Conservation (phyloP, 2,329 filamentous ascomycete species). For the Orbilia brochopaga region DNA sequence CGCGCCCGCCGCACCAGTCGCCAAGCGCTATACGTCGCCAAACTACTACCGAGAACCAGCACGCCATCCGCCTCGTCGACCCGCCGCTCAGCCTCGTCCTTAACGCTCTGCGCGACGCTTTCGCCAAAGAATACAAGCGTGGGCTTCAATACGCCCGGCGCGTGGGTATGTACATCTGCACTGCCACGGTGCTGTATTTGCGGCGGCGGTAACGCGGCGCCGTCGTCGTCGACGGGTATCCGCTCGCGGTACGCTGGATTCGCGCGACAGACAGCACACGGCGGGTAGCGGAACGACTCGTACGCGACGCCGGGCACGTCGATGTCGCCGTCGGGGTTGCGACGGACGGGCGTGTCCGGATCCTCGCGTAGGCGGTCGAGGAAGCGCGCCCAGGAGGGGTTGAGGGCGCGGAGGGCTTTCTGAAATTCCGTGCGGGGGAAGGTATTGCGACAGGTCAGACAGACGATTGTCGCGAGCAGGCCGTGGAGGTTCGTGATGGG, state of each 20-base stretch:
- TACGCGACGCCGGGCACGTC: slow-evolving; percentile 87
- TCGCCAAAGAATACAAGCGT: slow-evolving; percentile 97
- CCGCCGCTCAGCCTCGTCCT: slow-evolving; percentile 76
- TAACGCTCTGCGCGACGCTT: slow-evolving; percentile 73
- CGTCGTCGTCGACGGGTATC: slow-evolving; percentile 77
- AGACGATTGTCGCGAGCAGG: slow-evolving; percentile 80
- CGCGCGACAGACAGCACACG: slow-evolving; percentile 78
- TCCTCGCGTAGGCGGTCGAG: slow-evolving; percentile 70
- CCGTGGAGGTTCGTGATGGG: slow-evolving; percentile 88
- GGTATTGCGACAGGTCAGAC: slow-evolving; percentile 76
- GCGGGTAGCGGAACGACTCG: slow-evolving; percentile 85
- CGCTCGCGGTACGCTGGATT: slow-evolving; percentile 64
- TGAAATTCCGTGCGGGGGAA: slow-evolving; percentile 78
- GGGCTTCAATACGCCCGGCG: slow-evolving; percentile 84
- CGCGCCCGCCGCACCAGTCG: slow-evolving; percentile 81
- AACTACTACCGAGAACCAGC: slow-evolving; percentile 82
- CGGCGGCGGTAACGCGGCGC: slow-evolving; percentile 62
- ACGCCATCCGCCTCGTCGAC: slow-evolving; percentile 78
- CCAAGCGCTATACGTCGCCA: slow-evolving; percentile 96
- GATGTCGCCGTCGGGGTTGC: slow-evolving; percentile 94
- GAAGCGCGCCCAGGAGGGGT: slow-evolving; percentile 83
- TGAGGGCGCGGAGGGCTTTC: slow-evolving; percentile 73
- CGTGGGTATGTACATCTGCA: slow-evolving; percentile 59
- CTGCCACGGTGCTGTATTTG: slow-evolving; percentile 53
- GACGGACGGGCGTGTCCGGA: slow-evolving; percentile 73